Evolutionary conservation across 148 eudicot species (phyloP), one percentile per base, ranked within the genome.

Genomic region (Tetragonia tetragonoides): DNA sequence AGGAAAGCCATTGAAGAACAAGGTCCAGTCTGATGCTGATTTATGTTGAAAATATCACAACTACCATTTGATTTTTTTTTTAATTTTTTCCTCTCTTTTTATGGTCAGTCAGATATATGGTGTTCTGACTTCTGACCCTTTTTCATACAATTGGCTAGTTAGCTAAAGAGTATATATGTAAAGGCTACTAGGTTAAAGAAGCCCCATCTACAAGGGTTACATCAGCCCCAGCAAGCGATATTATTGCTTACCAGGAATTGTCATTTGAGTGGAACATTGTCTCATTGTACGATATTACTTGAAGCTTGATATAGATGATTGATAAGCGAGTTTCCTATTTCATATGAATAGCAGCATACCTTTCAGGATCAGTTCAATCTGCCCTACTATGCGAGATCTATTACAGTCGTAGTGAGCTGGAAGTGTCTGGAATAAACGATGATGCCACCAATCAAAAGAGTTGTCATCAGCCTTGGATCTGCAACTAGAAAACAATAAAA

Each of bases 1-100:
- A 70, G 92, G 91, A 53, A 89, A 95, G 81, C 93, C 97, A 41
- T 67, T 84, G 75, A 88, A 76, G 84, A 89, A 81, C 83, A 84
- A 74, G 81, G 79, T 89, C 85, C 98, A 91, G 44, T 75, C 85
- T 65, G 87, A 86, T 70, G 81, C 73, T 46, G 96, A 89, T 62
- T 46, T 77, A 66, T 93, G 98, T 82, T 93, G 79, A 85, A 64
- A 79, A 64, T 18, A 75, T 46, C 41, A 41, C 41, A 51, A 68
- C 72, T 73, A 41, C 75, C 23, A 28, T 66, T 66, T n/a, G n/a
- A 28, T 59, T 23, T 18, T 10, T 67, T 39, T 66, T n/a, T n/a
- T n/a, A n/a, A 24, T 53, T 40, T 57, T 38, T 17, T 17, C 24
- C 63, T 64, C 70, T 16, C 59, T 47, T 80, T 77, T 74, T 80